These are phyloP conservation scores for Aspergillus fructus DNA, from an alignment of 2,329 filamentous ascomycete species.

Conservation along the genomic window DNA sequence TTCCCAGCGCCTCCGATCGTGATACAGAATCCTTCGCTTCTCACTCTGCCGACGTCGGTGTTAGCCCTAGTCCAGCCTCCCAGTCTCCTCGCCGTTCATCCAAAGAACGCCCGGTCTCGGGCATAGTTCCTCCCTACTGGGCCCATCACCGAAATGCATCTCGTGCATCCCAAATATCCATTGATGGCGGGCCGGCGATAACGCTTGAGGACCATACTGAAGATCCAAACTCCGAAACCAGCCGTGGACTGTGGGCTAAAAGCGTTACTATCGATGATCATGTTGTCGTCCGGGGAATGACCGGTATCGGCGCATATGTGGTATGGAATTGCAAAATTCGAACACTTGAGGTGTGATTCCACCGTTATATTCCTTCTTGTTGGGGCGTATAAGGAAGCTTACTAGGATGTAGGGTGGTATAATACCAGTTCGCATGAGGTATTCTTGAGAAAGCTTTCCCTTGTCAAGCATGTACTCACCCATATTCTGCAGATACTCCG, in stretches of 20 bases:
- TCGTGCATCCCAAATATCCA: slow-evolving; percentile 40
- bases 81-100: slow-evolving; percentile 17
- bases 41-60: slow-evolving; percentile 5
- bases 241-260: slow-evolving; percentile 61
- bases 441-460: slow-evolving; percentile 9
- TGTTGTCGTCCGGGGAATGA: slow-evolving; percentile 59
- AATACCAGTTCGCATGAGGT: slow-evolving; percentile 62
- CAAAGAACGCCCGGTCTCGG: slow-evolving; percentile 29
- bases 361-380: not conserved
- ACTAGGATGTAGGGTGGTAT: slow-evolving; percentile 50
- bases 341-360: slow-evolving; percentile 69
- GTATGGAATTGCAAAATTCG: slow-evolving; percentile 91
- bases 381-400: slow-evolving; percentile 5
- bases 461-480: slow-evolving; percentile 19
- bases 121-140: slow-evolving; percentile 47
- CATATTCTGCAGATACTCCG: slow-evolving; percentile 67
- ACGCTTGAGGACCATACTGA: slow-evolving; percentile 65
- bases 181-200: slow-evolving; percentile 50
- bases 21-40: slow-evolving; percentile 13
- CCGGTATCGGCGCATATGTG: slow-evolving; percentile 79
- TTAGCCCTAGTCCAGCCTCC: slow-evolving; percentile 16
- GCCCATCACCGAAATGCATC: slow-evolving; percentile 43
- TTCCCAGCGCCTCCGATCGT: slow-evolving; percentile 10
- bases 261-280: slow-evolving; percentile 63
- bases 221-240: slow-evolving; percentile 55